A percentile compares a stretch with the other conserved stretches of the same genome.
Evolutionary conservation across 352 stramenopile genomes (phyloP).

Genomic region (Phytophthora hibernalis): DNA sequence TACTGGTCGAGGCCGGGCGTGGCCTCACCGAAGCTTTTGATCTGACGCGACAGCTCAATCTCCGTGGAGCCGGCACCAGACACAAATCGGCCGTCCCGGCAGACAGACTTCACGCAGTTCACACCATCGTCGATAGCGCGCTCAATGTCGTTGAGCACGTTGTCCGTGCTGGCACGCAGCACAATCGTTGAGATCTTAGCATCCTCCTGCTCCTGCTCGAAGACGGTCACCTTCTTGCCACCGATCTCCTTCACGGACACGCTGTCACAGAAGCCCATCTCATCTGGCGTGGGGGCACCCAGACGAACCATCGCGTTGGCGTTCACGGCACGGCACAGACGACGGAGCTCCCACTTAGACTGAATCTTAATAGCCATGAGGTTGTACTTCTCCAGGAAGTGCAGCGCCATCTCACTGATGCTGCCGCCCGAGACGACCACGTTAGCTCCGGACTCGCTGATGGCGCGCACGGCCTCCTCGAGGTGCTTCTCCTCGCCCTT

Average conservation of each 20-base stretch:
- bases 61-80: slow-evolving; percentile 96
- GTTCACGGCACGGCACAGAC: slow-evolving; percentile 96
- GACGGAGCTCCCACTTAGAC: slow-evolving; percentile 99
- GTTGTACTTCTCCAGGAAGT: slow-evolving; percentile 99
- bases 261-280: slow-evolving; percentile 97
- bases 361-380: slow-evolving; percentile 97
- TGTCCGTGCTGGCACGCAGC: slow-evolving; percentile 93
- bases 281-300: slow-evolving; percentile 96
- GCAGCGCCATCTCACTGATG: slow-evolving; percentile 98
- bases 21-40: slow-evolving; percentile 96
- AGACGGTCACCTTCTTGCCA: slow-evolving; percentile 96
- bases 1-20: slow-evolving; percentile 99
- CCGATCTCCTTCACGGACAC: slow-evolving; percentile 96
- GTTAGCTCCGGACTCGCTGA: slow-evolving; percentile 95
- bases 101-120: slow-evolving; percentile 96
- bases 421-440: slow-evolving; percentile 97
- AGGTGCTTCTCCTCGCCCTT: slow-evolving; percentile 98
- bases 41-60: slow-evolving; percentile 95
- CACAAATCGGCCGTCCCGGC: slow-evolving; percentile 95
- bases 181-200: slow-evolving; percentile 98
- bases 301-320: slow-evolving; percentile 98
- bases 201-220: slow-evolving; percentile 94
- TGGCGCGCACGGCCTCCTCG: slow-evolving; percentile 97
- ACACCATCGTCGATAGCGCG: slow-evolving; percentile 98
- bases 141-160: slow-evolving; percentile 98